Evolutionary conservation across 2,329 filamentous ascomycete species (phyloP).

Genomic region (Monosporascus sp.): DNA sequence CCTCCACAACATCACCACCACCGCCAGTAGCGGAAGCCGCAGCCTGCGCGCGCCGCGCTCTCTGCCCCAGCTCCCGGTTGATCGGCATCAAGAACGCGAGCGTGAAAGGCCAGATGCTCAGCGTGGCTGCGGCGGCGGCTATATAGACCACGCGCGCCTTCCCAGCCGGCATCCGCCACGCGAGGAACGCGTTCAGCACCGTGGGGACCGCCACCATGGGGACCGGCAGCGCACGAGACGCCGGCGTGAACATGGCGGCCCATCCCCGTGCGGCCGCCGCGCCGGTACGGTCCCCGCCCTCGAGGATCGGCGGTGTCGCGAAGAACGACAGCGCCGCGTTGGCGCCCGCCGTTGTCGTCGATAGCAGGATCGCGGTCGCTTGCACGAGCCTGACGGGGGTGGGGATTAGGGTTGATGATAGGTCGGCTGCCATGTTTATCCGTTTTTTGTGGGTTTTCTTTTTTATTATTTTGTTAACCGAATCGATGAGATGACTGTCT

Average conservation of each 20-base stretch:
- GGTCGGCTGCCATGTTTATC: not conserved
- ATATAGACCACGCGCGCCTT: not conserved
- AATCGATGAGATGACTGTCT: too few species aligned
- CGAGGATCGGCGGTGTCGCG: not conserved
- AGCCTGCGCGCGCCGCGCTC: not conserved
- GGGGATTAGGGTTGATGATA: not conserved
- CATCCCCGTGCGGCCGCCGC: not conserved
- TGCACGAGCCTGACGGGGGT: not conserved
- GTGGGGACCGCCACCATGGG: not conserved
- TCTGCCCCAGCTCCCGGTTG: not conserved
- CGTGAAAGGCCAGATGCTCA: not conserved
- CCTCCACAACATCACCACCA: not conserved
- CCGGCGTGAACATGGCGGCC: not conserved
- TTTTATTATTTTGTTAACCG: not conserved
- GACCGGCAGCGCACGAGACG: not conserved
- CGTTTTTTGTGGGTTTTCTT: too few species aligned
- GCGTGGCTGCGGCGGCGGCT: not conserved
- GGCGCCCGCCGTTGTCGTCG: not conserved
- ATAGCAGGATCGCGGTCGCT: not conserved
- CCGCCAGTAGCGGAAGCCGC: not conserved
- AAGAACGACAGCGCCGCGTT: not conserved
- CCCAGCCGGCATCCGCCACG: not conserved
- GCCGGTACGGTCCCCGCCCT: not conserved
- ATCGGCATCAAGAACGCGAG: not conserved
- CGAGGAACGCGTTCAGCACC: not conserved